Conservation (phyloP, 306 rosid genomes). For the Cucurbita moschata region DNA sequence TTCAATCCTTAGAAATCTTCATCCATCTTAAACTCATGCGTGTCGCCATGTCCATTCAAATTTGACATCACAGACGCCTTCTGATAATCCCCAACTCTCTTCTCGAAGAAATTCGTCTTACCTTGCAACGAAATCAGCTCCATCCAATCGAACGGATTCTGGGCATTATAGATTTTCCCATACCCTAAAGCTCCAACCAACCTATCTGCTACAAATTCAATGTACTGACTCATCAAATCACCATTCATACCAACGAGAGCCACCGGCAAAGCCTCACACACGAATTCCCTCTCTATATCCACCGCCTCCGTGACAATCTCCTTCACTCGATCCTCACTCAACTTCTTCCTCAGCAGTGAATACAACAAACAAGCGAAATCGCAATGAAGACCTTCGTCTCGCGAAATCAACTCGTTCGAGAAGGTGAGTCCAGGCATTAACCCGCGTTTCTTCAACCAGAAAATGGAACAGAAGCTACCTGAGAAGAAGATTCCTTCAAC, state of each 20-base stretch:
- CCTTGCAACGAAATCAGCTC: constrained; percentile 86
- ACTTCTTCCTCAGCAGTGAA: constrained; percentile 28
- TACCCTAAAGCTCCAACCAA: constrained; percentile 48
- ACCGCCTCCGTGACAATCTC: constrained; percentile 46
- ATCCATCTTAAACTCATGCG: constrained; percentile 47
- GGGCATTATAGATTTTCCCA: constrained; percentile 38
- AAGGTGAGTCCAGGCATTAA: constrained; percentile 71
- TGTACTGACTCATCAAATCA: constrained; percentile 57
- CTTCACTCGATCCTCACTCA: constrained; percentile 45
- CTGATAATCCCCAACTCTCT: constrained; percentile 79
- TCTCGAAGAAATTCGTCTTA: constrained; percentile 79
- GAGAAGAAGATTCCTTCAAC: constrained; percentile 88
- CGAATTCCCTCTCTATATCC: constrained; percentile 62
- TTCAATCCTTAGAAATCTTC: constrained; percentile 36
- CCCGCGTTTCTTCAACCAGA: constrained; percentile 85
- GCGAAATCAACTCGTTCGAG: constrained; percentile 73
- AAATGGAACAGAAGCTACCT: constrained; percentile 70
- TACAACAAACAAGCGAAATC: constrained; percentile 70
- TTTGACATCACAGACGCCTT: constrained; percentile 72
- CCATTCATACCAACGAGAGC: constrained; percentile 77
- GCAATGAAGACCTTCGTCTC: constrained; percentile 75
- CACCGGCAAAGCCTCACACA: constrained; percentile 75
- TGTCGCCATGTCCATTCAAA: constrained; percentile 30
- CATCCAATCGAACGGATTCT: constrained; percentile 92
- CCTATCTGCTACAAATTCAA: constrained; percentile 76